phyloP scores from a whole-genome alignment of 352 stramenopile species.

The Phytophthora kernoviae region DNA sequence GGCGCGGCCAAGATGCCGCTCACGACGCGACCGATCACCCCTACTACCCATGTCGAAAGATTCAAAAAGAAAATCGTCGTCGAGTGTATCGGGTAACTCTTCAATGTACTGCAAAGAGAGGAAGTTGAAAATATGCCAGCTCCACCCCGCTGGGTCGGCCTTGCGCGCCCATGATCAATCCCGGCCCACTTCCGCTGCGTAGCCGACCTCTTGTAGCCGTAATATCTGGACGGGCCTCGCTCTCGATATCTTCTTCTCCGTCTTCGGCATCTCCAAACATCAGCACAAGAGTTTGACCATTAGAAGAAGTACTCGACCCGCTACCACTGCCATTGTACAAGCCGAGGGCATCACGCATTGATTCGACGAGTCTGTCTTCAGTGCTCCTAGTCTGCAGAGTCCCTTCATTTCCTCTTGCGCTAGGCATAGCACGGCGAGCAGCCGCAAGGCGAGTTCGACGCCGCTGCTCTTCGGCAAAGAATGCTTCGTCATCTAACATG shows the following conservation, averaged over 20 bases:
- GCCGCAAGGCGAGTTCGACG: slow-evolving; percentile 39
- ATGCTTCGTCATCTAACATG: slow-evolving; percentile 70
- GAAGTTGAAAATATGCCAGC: slow-evolving; percentile 29
- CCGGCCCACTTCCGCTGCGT: slow-evolving; percentile 12
- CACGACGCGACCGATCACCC: slow-evolving; percentile 40
- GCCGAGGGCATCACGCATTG: slow-evolving; percentile 44
- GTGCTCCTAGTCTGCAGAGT: slow-evolving; percentile 15
- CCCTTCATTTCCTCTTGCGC: slow-evolving; percentile 14
- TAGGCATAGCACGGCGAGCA: slow-evolving; percentile 24
- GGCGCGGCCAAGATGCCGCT: slow-evolving; percentile 32
- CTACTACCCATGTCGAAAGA: slow-evolving; percentile 49
- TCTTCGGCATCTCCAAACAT: slow-evolving; percentile 47
- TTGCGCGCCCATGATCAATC: slow-evolving; percentile 13
- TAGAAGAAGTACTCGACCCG: slow-evolving; percentile 16
- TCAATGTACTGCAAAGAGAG: slow-evolving; percentile 66
- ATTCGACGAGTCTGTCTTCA: slow-evolving; percentile 43
- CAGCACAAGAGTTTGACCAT: slow-evolving; percentile 40
- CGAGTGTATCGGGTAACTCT: slow-evolving; percentile 53
- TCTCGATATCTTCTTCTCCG: slow-evolving; percentile 21
- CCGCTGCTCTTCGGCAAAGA: slow-evolving; percentile 60
- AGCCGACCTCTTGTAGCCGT: slow-evolving; percentile 7
- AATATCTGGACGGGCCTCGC: slow-evolving; percentile 4
- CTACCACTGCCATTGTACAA: slow-evolving; percentile 23
- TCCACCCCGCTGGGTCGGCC: slow-evolving; percentile 11
- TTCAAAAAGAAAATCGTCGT: slow-evolving; percentile 64